These are phyloP conservation scores for Tetracladium setigerum DNA, from an alignment of 495 filamentous ascomycete genomes.

Conservation along the genomic window DNA sequence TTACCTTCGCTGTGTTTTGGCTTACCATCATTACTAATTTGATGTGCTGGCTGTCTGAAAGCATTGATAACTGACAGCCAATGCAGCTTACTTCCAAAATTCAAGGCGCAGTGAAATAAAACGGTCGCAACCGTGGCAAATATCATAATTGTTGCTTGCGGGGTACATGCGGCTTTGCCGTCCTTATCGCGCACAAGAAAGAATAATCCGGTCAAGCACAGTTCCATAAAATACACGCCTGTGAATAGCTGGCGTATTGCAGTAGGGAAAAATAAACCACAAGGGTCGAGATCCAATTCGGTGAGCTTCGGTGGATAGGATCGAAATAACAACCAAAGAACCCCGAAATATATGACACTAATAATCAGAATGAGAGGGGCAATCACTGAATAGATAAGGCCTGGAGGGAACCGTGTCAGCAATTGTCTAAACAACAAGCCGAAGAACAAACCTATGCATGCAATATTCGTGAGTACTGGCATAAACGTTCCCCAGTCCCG, in stretches of 20 bases:
- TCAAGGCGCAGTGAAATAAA: conserved; percentile 43
- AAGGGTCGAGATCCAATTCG: conserved; percentile 73
- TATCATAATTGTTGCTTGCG: conserved; percentile 67
- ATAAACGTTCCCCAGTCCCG: conserved; percentile 78
- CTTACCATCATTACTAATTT: conserved; percentile 1
- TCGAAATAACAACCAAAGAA: conserved; percentile 85
- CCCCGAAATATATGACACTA: conserved; percentile 65
- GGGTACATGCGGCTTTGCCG: conserved; percentile 45
- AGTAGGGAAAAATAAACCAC: conserved; percentile 73
- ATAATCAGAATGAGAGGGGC: conserved; percentile 84
- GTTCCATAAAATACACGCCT: conserved; percentile 74
- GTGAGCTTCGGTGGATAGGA: conserved; percentile 90
- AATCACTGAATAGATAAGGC: conserved; percentile 41
- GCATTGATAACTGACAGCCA: background rate
- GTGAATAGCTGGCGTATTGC: conserved; percentile 84
- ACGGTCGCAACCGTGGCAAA: conserved; percentile 49
- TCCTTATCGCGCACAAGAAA: conserved; percentile 54
- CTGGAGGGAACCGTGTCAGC: conserved; percentile 5
- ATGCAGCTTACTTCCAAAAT: background rate
- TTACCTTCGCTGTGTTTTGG: background rate
- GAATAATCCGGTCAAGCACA: conserved; percentile 87
- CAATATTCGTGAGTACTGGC: conserved; percentile 75
- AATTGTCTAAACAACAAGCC: background rate
- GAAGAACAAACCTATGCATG: conserved; percentile 56
- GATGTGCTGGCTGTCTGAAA: background rate